A percentile compares a stretch with the other conserved stretches of the same genome.
These are phyloP conservation scores for Cystofilobasidium ferigula DNA, from an alignment of 768 basidiomycete genomes.

Conservation along the genomic window DNA sequence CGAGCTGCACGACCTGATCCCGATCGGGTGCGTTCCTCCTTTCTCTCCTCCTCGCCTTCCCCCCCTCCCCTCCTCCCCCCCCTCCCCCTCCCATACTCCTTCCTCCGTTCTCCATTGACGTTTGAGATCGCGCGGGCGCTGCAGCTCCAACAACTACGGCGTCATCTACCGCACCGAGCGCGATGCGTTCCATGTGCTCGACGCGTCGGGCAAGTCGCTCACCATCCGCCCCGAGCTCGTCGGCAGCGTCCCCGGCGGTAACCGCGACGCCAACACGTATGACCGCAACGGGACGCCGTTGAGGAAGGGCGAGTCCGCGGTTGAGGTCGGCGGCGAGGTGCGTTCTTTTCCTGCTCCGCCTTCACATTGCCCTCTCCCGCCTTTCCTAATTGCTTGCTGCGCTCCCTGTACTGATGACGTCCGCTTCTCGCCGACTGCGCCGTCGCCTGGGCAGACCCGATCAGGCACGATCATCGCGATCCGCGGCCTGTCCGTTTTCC, in stretches of 20 bases:
- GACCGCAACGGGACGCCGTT: conserved; percentile 83
- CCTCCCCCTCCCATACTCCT: background rate
- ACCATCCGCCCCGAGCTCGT: conserved; percentile 91
- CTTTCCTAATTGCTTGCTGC: too few relatives aligned
- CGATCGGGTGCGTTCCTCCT: conserved; percentile 66
- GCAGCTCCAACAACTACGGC: conserved; percentile 84
- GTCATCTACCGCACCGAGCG: conserved; percentile 96
- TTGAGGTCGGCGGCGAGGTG: conserved; percentile 81
- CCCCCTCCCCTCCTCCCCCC: conserved; percentile 50
- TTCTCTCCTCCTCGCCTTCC: background rate
- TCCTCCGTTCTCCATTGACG: too few relatives aligned
- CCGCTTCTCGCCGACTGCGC: background rate
- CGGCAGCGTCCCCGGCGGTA: conserved; percentile 41
- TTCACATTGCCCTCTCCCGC: background rate
- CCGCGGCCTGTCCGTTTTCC: conserved; percentile 83
- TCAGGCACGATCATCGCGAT: conserved; percentile 87
- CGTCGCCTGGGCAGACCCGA: conserved; percentile 47
- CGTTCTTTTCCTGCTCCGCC: conserved; percentile 30
- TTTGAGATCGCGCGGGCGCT: background rate
- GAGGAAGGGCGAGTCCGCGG: conserved; percentile 77
- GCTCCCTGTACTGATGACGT: too few relatives aligned
- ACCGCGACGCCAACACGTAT: conserved; percentile 48
- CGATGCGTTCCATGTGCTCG: conserved; percentile 87
- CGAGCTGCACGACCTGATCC: conserved; percentile 90
- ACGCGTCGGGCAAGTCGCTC: conserved; percentile 73